Conservation (phyloP, 805 yeast species). For the Sugiyamaella smithiae region DNA sequence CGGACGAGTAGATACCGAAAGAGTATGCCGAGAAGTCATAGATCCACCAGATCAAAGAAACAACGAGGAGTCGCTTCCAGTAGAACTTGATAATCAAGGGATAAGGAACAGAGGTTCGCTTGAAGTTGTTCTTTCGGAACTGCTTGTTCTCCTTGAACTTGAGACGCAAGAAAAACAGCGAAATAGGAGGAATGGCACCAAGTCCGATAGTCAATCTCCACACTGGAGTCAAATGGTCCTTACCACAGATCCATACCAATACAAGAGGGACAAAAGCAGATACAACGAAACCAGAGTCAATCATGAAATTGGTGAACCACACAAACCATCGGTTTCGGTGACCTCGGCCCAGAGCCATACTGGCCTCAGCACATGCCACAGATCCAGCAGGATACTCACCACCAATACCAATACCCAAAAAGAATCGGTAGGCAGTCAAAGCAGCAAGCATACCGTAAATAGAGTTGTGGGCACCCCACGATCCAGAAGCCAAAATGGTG, state of each 20-base stretch:
- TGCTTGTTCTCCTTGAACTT: slow-evolving; percentile 71
- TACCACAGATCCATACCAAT: slow-evolving; percentile 74
- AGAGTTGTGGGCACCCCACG: slow-evolving; percentile 76
- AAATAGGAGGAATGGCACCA: slow-evolving; percentile 84
- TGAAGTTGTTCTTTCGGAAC: slow-evolving; percentile 68
- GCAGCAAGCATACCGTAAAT: slow-evolving; percentile 80
- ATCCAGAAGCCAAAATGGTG: slow-evolving; percentile 75
- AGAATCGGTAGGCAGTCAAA: slow-evolving; percentile 77
- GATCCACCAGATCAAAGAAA: slow-evolving; percentile 82
- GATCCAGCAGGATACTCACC: slow-evolving; percentile 94
- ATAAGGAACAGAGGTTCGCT: slow-evolving; percentile 63
- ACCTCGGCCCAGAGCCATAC: slow-evolving; percentile 74
- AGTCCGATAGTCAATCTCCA: slow-evolving; percentile 92
- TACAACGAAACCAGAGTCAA: slow-evolving; percentile 81
- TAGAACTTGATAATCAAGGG: slow-evolving; percentile 69
- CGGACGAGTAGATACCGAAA: slow-evolving; percentile 78
- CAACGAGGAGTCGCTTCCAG: slow-evolving; percentile 72
- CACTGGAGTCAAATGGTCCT: slow-evolving; percentile 67
- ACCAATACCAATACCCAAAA: slow-evolving; percentile 89
- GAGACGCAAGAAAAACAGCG: slow-evolving; percentile 73
- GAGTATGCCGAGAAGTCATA: slow-evolving; percentile 88
- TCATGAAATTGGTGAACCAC: slow-evolving; percentile 86
- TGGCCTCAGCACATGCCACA: slow-evolving; percentile 90
- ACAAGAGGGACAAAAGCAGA: slow-evolving; percentile 86
- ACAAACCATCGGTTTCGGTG: slow-evolving; percentile 84